Evolutionary conservation across 148 eudicot genomes (phyloP).

Genomic region (Spergularia marina): DNA sequence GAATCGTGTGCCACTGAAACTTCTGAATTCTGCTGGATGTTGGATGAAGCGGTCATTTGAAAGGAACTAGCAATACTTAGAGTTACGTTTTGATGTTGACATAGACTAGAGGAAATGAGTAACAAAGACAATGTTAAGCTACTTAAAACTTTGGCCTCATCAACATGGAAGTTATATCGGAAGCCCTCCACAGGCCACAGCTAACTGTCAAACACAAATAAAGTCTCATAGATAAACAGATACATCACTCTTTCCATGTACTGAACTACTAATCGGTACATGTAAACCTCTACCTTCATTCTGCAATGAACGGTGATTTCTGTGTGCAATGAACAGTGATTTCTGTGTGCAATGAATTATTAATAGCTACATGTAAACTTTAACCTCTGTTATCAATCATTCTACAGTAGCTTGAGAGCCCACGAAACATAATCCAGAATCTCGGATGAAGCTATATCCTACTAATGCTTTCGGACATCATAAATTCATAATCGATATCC

Average conservation of each 20-base stretch:
- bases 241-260: not conserved
- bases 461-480: not conserved
- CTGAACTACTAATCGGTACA: not conserved
- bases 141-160: not conserved
- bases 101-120: not conserved
- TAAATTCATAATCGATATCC: not conserved
- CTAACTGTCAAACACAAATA: not conserved
- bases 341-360: no score
- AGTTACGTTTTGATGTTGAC: not conserved
- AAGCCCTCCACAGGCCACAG: not conserved
- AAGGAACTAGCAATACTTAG: not conserved
- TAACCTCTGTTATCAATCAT: not conserved
- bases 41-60: not conserved
- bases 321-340: not conserved
- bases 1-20: not conserved
- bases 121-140: not conserved
- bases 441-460: not conserved
- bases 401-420: not conserved
- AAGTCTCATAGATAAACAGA: not conserved
- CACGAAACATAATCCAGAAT: not conserved
- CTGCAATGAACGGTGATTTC: not conserved
- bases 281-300: not conserved
- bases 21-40: not conserved
- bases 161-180: not conserved
- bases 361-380: not conserved